These are phyloP conservation scores for Hymenoscyphus occultus DNA, from an alignment of 2,329 filamentous ascomycete genomes.

Conservation along the genomic window DNA sequence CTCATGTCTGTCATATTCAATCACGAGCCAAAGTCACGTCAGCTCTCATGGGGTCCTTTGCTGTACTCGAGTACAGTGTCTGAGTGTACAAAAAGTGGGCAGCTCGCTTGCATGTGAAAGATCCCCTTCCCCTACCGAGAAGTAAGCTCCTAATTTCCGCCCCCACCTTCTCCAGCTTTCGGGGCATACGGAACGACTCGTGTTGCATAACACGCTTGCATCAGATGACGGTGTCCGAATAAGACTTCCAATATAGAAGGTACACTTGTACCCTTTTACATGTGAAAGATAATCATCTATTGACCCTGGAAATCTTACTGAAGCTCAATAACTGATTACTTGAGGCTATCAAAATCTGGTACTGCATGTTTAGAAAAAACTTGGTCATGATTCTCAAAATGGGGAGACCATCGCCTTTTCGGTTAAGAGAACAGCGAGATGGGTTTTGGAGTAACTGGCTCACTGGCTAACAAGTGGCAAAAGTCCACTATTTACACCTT, in stretches of 20 bases:
- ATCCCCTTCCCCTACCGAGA: neutral
- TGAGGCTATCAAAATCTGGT: neutral
- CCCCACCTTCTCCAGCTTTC: constrained; percentile 7
- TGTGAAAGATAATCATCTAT: neutral
- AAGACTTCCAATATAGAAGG: neutral
- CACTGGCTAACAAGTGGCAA: too few relatives aligned
- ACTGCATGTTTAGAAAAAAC: too few relatives aligned
- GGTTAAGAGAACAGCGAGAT: too few relatives aligned
- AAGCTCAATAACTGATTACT: neutral
- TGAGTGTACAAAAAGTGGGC: neutral
- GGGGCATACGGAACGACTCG: neutral
- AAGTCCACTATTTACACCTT: too few relatives aligned
- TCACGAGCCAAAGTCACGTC: constrained; percentile 4
- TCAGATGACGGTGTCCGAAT: neutral
- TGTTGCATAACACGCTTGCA: constrained; percentile 1
- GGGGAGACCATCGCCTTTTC: too few relatives aligned
- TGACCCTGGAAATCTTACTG: neutral
- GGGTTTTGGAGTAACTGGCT: too few relatives aligned
- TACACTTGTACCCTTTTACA: neutral
- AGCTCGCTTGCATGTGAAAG: constrained; percentile 1
- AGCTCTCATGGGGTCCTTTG: neutral
- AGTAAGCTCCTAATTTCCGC: neutral
- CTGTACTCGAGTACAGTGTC: neutral
- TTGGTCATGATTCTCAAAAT: too few relatives aligned
- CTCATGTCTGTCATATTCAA: neutral